Percentiles rank a stretch among this genome's conserved stretches.
Evolutionary conservation across 2,329 filamentous ascomycete species (phyloP).

Genomic region (Basipetospora chlamydospora): DNA sequence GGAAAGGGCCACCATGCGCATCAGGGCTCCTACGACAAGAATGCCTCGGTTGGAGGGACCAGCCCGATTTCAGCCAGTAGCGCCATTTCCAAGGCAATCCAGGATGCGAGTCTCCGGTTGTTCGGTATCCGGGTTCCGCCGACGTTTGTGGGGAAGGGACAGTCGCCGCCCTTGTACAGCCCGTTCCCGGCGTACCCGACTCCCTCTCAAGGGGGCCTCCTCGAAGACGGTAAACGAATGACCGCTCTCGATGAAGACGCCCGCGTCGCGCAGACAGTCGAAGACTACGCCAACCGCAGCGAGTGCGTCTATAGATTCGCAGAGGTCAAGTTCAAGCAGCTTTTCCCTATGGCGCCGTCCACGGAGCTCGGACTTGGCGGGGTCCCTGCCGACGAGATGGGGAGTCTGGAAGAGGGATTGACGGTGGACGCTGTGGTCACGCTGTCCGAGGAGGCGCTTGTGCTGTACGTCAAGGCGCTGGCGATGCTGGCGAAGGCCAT

Average conservation of each 20-base stretch:
- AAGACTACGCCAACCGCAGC: slow-evolving; percentile 82
- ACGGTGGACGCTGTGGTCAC: slow-evolving; percentile 75
- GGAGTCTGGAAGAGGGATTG: slow-evolving; percentile 54
- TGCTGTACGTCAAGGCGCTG: slow-evolving; percentile 90
- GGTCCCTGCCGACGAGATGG: slow-evolving; percentile 35
- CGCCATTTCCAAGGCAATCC: slow-evolving; percentile 86
- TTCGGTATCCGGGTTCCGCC: slow-evolving; percentile 59
- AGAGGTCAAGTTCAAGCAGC: slow-evolving; percentile 94
- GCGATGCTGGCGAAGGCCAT: slow-evolving; percentile 84
- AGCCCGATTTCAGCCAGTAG: slow-evolving; percentile 63
- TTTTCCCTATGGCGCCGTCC: slow-evolving; percentile 78
- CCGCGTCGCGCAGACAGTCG: slow-evolving; percentile 64
- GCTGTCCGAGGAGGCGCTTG: slow-evolving; percentile 84
- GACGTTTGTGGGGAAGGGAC: slow-evolving; percentile 44
- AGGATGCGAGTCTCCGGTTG: slow-evolving; percentile 69
- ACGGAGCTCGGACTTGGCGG: slow-evolving; percentile 56
- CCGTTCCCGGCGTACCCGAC: slow-evolving; percentile 77
- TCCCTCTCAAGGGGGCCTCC: slow-evolving; percentile 45
- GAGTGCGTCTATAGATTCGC: slow-evolving; percentile 97
- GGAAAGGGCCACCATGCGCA: slow-evolving; percentile 60
- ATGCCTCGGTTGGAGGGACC: slow-evolving; percentile 32
- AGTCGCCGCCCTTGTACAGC: slow-evolving; percentile 64
- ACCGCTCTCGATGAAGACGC: slow-evolving; percentile 61
- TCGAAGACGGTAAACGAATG: slow-evolving; percentile 48
- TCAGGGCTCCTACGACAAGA: slow-evolving; percentile 64